These are phyloP conservation scores for Serpula lacrymans DNA, from an alignment of 768 basidiomycete genomes.

Conservation along the genomic window DNA sequence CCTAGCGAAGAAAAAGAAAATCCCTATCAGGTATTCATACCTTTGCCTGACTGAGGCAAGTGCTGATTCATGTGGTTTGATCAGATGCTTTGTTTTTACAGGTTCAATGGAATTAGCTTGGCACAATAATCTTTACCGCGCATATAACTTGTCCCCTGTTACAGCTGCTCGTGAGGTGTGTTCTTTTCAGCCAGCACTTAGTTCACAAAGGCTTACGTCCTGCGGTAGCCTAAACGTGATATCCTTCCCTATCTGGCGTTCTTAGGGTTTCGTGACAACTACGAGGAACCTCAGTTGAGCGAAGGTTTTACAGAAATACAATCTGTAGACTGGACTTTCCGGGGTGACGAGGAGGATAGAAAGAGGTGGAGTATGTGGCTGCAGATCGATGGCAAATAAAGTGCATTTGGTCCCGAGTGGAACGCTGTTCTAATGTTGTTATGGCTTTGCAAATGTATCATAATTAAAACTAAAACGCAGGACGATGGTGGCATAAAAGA, in stretches of 20 bases:
- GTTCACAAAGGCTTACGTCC: neutral
- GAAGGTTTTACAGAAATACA: slow-evolving; percentile 82
- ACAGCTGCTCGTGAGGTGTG: slow-evolving; percentile 41
- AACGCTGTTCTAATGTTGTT: neutral
- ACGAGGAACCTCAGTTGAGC: slow-evolving; percentile 57
- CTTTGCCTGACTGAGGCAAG: neutral
- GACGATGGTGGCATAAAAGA: neutral
- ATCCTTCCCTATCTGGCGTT: slow-evolving; percentile 61
- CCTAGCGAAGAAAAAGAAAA: slow-evolving; percentile 51
- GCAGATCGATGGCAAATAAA: slow-evolving; percentile 68
- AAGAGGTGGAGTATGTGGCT: slow-evolving; percentile 83
- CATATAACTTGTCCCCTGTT: slow-evolving; percentile 54
- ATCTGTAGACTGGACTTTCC: slow-evolving; percentile 76
- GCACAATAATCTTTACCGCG: slow-evolving; percentile 93
- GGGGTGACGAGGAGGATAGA: slow-evolving; percentile 70
- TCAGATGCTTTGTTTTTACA: slow-evolving; percentile 72
- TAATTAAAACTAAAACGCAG: neutral
- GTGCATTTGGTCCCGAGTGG: neutral
- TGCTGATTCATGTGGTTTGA: neutral
- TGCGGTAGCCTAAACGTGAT: slow-evolving; percentile 43
- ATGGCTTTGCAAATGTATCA: neutral
- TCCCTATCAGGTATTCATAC: slow-evolving; percentile 50
- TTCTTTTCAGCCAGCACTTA: slow-evolving; percentile 10
- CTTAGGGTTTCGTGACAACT: slow-evolving; percentile 51
- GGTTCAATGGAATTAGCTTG: slow-evolving; percentile 79